Evolutionary conservation across 108 stramenopile species (phyloP).

Genomic region (Schizochytrium sp.): DNA sequence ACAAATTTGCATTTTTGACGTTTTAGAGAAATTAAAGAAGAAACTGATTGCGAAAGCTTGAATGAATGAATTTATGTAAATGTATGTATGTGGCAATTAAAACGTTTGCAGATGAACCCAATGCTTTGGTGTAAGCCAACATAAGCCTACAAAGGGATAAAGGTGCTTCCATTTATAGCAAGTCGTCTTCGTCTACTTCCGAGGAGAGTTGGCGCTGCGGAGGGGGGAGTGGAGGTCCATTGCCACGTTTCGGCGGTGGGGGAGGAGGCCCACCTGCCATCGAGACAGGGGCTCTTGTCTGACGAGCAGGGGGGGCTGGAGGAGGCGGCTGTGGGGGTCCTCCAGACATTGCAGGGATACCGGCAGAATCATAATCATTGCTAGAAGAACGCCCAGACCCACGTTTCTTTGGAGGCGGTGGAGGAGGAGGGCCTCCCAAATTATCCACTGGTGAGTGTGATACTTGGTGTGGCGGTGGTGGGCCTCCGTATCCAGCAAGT

Average conservation of each 20-base stretch:
- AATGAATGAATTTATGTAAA: no score
- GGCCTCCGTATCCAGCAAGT: not conserved
- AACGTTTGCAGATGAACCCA: not conserved
- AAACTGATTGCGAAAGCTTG: no score
- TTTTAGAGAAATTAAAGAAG: no score
- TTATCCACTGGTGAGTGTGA: not conserved
- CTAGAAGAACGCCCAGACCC: not conserved
- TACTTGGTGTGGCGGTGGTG: not conserved
- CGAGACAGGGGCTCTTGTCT: no score
- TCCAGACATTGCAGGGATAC: no score
- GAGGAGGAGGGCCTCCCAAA: not conserved
- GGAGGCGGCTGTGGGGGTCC: no score
- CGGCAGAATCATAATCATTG: no score
- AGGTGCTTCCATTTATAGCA: not conserved
- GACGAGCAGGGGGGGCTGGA: no score
- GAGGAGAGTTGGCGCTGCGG: constrained; percentile 5
- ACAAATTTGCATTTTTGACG: no score
- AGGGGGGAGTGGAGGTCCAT: not conserved
- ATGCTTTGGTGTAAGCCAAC: no score
- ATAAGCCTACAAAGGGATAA: not conserved
- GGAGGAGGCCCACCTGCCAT: not conserved
- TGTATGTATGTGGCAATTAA: no score
- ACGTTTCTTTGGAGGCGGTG: not conserved
- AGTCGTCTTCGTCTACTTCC: not conserved
- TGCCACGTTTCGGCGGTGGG: not conserved